A percentile compares a stretch with the other conserved stretches of the same genome.
Conservation (phyloP, 83 land plant genomes). For the Thuja plicata region DNA sequence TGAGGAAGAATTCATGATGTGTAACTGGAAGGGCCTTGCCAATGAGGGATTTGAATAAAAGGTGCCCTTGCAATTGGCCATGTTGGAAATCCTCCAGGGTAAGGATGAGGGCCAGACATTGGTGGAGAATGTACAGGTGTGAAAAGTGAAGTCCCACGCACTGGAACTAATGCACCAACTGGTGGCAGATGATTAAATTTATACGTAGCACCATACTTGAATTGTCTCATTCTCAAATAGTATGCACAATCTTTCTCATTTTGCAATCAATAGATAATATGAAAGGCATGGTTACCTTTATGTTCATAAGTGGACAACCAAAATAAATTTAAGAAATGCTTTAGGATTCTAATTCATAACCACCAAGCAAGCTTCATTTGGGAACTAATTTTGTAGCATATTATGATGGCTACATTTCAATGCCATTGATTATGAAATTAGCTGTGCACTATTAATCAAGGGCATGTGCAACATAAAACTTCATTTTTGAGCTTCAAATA, state of each 20-base stretch:
- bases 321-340: not conserved
- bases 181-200: slow-evolving; percentile 97
- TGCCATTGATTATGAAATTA: not conserved
- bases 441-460: not conserved
- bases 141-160: slow-evolving; percentile 73
- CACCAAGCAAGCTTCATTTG: not conserved
- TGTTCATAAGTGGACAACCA: not conserved
- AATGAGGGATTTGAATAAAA: slow-evolving; percentile 71
- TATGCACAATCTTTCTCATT: slow-evolving; percentile 90
- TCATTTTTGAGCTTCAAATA: not conserved
- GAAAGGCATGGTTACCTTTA: not conserved
- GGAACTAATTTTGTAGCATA: not conserved
- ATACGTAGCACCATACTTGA: slow-evolving; percentile 91
- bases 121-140: slow-evolving; percentile 63
- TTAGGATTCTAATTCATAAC: not conserved
- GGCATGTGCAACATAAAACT: not conserved
- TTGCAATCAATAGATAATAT: slow-evolving; percentile 36
- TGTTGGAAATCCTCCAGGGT: slow-evolving; percentile 55
- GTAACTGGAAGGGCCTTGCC: slow-evolving; percentile 84
- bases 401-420: not conserved
- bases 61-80: slow-evolving; percentile 82
- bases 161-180: slow-evolving; percentile 53
- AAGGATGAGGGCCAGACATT: slow-evolving; percentile 66
- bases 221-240: slow-evolving; percentile 89
- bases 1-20: slow-evolving; percentile 75